Conservation (phyloP, 306 rosid genomes). For the Gastrolobium villosum region DNA sequence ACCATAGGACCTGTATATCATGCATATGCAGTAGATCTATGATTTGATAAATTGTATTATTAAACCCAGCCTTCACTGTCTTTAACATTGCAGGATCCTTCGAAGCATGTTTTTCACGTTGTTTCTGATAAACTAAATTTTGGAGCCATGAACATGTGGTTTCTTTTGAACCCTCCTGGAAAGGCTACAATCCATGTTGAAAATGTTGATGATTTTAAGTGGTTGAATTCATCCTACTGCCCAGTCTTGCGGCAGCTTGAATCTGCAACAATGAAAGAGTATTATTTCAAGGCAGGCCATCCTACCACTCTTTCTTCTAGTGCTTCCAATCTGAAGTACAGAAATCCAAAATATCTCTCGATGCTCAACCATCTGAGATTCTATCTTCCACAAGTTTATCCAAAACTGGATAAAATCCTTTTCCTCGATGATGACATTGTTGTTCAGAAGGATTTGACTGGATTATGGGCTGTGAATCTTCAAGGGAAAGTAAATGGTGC, state of each 20-base stretch:
- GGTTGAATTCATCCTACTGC: slow-evolving; percentile 95
- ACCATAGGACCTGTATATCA: not conserved
- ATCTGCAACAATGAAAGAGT: slow-evolving; percentile 94
- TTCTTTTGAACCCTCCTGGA: slow-evolving; percentile 94
- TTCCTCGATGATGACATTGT: slow-evolving; percentile 98
- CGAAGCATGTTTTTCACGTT: slow-evolving; percentile 92
- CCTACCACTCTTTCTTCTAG: slow-evolving; percentile 71
- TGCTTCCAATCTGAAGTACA: slow-evolving; percentile 94
- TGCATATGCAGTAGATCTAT: not conserved
- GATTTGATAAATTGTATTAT: slow-evolving; percentile 26
- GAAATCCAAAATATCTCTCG: slow-evolving; percentile 97
- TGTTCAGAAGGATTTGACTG: slow-evolving; percentile 96
- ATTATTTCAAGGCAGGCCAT: slow-evolving; percentile 93
- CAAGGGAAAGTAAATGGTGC: slow-evolving; percentile 96
- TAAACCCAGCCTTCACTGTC: slow-evolving; percentile 42
- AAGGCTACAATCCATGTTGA: slow-evolving; percentile 92
- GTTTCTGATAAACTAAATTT: slow-evolving; percentile 94
- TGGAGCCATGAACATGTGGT: slow-evolving; percentile 99
- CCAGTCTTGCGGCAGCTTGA: slow-evolving; percentile 97
- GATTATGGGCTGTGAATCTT: slow-evolving; percentile 82
- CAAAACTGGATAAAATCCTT: slow-evolving; percentile 87
- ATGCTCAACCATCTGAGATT: slow-evolving; percentile 98
- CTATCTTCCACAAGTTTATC: slow-evolving; percentile 96
- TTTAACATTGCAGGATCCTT: slow-evolving; percentile 75
- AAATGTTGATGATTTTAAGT: slow-evolving; percentile 92